Percentiles rank a stretch among this genome's conserved stretches.
Conservation (phyloP, 129 eudicot genomes). For the Escallonia herrerae region DNA sequence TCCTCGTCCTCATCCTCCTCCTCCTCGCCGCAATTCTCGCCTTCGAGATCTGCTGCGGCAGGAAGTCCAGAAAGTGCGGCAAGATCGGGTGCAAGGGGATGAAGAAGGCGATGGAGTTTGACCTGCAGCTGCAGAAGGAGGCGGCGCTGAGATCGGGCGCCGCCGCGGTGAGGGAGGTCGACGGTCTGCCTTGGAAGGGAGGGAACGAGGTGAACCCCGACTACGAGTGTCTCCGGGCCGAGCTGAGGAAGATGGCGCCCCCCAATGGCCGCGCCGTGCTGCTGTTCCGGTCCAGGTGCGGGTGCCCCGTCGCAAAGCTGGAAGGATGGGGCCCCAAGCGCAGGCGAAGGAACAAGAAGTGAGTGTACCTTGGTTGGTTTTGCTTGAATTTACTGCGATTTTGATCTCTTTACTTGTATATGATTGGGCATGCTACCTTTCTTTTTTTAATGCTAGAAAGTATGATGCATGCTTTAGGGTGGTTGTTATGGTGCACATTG, state of each 20-base stretch:
- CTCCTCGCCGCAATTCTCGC: constrained; percentile 18
- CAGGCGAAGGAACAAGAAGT: constrained; percentile 65
- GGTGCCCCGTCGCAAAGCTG: constrained; percentile 77
- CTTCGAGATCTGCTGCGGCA: constrained; percentile 49
- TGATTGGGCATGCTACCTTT: too few relatives aligned
- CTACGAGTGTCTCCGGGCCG: constrained; percentile 78
- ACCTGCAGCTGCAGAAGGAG: constrained; percentile 85
- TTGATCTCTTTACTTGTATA: neutral
- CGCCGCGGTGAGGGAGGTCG: constrained; percentile 43
- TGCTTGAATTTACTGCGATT: too few relatives aligned
- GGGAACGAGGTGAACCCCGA: constrained; percentile 65
- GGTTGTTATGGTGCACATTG: too few relatives aligned
- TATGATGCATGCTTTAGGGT: too few relatives aligned
- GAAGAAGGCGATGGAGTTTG: constrained; percentile 79
- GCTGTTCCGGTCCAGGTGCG: constrained; percentile 68
- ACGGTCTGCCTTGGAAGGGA: constrained; percentile 87
- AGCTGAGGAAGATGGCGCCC: constrained; percentile 95
- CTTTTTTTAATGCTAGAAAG: too few relatives aligned
- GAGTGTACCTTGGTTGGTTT: constrained; percentile 19
- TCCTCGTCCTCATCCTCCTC: constrained; percentile 24
- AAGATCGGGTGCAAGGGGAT: constrained; percentile 56
- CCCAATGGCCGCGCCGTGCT: constrained; percentile 77
- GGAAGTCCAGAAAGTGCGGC: constrained; percentile 55
- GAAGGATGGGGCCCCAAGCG: constrained; percentile 84
- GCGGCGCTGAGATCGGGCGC: constrained; percentile 38